phyloP scores from a whole-genome alignment of 768 basidiomycete genomes.

The Dacryopinax primogenitus region DNA sequence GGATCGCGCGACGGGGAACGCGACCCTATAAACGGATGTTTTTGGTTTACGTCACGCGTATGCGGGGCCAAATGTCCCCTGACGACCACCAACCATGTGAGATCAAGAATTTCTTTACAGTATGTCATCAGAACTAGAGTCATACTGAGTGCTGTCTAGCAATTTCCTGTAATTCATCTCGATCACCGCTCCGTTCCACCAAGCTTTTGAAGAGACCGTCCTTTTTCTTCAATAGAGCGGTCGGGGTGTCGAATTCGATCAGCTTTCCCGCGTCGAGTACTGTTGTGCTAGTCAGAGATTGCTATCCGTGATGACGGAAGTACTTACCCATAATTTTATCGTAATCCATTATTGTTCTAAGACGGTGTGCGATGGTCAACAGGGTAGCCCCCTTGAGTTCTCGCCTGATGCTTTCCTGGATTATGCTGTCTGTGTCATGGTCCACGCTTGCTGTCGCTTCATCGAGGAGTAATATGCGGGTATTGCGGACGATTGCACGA shows the following conservation, averaged over 20 bases:
- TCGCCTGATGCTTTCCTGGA: conserved; percentile 43
- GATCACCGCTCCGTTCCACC: conserved; percentile 50
- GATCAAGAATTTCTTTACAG: not conserved
- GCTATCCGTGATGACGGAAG: conserved; percentile 19
- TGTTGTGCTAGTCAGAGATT: conserved; percentile 12
- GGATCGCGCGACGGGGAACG: not conserved
- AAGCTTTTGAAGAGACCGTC: conserved; percentile 70
- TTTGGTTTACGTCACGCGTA: conserved; percentile 5
- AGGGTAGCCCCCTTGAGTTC: conserved; percentile 37
- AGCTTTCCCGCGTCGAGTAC: conserved; percentile 15
- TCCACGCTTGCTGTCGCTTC: conserved; percentile 41
- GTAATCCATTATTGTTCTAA: conserved; percentile 48
- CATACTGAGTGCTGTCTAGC: not conserved
- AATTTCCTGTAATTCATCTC: not conserved
- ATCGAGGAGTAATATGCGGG: conserved; percentile 46
- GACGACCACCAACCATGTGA: not conserved
- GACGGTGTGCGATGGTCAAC: conserved; percentile 47
- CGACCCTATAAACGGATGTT: not conserved
- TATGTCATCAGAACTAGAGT: not conserved
- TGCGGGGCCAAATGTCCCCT: not conserved
- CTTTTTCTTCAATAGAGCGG: conserved; percentile 44
- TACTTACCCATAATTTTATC: conserved; percentile 41
- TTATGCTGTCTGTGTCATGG: conserved; percentile 43
- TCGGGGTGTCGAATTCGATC: conserved; percentile 67
- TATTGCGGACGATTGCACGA: conserved; percentile 43